Evolutionary conservation across 1,284 basidiomycete species (phyloP).

Genomic region (Sporisorium sorghi): DNA sequence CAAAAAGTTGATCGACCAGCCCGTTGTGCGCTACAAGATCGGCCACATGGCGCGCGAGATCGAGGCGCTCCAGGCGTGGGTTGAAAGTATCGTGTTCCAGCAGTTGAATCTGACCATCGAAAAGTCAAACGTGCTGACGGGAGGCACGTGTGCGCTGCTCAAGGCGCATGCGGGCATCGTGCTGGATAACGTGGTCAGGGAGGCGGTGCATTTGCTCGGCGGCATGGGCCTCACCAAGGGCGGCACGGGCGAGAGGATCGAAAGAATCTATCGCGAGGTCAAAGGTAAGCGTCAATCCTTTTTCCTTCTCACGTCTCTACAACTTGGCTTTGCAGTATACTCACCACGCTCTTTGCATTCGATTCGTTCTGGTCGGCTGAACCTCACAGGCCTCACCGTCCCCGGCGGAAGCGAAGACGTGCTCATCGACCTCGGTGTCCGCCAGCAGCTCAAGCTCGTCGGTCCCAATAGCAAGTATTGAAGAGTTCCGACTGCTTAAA

Average conservation of each 20-base stretch:
- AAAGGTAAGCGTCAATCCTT: slow-evolving; percentile 55
- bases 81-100: slow-evolving; percentile 55
- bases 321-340: no score
- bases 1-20: slow-evolving; percentile 60
- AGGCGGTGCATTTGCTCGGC: slow-evolving; percentile 55
- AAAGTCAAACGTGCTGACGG: slow-evolving; percentile 52
- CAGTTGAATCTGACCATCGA: slow-evolving; percentile 46
- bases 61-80: slow-evolving; percentile 61
- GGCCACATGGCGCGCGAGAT: slow-evolving; percentile 62
- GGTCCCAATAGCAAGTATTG: slow-evolving; percentile 44
- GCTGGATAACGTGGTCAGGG: slow-evolving; percentile 52
- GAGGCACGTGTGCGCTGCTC: slow-evolving; percentile 56
- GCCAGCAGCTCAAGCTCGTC: slow-evolving; percentile 60
- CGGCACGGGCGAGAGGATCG: slow-evolving; percentile 60
- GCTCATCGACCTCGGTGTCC: slow-evolving; percentile 57
- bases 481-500: no score
- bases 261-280: slow-evolving; percentile 58
- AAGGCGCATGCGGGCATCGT: slow-evolving; percentile 65
- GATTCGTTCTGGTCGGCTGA: no score
- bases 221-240: slow-evolving; percentile 61
- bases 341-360: not conserved
- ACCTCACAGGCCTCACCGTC: slow-evolving; percentile 31
- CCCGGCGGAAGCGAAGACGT: slow-evolving; percentile 61
- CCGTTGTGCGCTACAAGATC: slow-evolving; percentile 62
- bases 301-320: no score